Conservation (phyloP, 805 yeast species). For the Torulaspora indica region DNA sequence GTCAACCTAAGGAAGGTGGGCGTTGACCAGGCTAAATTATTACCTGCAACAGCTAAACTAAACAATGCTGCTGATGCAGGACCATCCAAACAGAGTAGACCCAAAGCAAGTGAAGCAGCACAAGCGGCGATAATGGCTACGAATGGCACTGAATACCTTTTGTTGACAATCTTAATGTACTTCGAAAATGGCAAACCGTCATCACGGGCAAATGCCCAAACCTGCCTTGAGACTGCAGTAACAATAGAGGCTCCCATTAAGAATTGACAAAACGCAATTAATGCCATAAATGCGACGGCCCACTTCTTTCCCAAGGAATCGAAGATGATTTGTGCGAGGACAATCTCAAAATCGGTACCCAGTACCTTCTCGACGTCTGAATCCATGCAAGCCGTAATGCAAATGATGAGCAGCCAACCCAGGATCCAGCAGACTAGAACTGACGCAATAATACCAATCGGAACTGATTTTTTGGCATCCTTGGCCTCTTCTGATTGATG, state of each 20-base stretch:
- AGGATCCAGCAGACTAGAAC: conserved; percentile 53
- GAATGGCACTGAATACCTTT: conserved; percentile 55
- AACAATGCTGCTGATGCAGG: conserved; percentile 45
- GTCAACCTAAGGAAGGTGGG: conserved; percentile 41
- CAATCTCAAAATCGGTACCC: conserved; percentile 47
- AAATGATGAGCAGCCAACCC: conserved; percentile 54
- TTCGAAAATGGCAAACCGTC: conserved; percentile 63
- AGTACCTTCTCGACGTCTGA: conserved; percentile 43
- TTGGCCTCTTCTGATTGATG: conserved; percentile 70
- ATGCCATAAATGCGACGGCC: conserved; percentile 61
- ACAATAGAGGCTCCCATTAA: conserved; percentile 61
- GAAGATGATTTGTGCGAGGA: conserved; percentile 60
- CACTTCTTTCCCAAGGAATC: conserved; percentile 59
- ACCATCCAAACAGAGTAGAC: conserved; percentile 40
- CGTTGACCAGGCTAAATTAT: conserved; percentile 41
- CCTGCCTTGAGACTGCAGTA: conserved; percentile 63
- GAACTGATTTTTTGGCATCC: conserved; percentile 55
- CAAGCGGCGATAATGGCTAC: conserved; percentile 51
- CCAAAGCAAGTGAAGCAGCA: conserved; percentile 36
- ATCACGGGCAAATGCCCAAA: conserved; percentile 75
- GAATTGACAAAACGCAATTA: conserved; percentile 57
- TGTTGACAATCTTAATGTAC: conserved; percentile 53
- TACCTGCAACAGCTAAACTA: conserved; percentile 42
- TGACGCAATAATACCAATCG: conserved; percentile 59
- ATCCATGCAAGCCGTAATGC: conserved; percentile 51